Base-by-base conservation (phyloP, 345 rosid genomes). In the Bruguiera sexangula region DNA sequence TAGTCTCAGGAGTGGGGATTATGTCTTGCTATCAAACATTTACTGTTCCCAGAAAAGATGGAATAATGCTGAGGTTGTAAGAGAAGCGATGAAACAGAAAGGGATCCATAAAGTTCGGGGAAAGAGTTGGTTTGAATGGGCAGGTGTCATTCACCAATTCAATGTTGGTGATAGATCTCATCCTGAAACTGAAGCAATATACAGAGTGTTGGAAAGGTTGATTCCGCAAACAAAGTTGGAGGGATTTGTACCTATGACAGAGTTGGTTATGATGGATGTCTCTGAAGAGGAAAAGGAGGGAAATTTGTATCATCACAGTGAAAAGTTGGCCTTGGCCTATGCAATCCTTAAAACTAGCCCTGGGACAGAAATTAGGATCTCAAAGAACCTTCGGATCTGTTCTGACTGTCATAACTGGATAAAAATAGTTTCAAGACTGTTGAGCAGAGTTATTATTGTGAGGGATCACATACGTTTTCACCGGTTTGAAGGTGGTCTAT, bases 401-500 rank as follows among this genome's bases (percentile, higher is more conserved):
- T 67, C 78, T 72, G 97, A 93, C 78, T 90, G 98, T 67, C 96
- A 93, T 70, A 74, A 50, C 71, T 90, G 91, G 97, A 81, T 89
- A 60, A 93, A 87, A 73, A 52, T 82, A 65, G 87, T 89, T 56
- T 87, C 97, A 0, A 83, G 74, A 76, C 50, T 87, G 46, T 75
- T 89, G 61, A 79, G 71, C 72, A 83, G 96, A 76, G 90, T 84
- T 34, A 79, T 90, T 68, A 67, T 87, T 7, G 83, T 89, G 11
- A 85, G 97, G 80, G 98, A 93, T 75, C 82, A 93, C 48, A 80
- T 84, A 66, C 85, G 94, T 59, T 93, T 93, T 82, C 98, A 90
- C 82, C 78, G 64, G 66, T 90, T 93, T 83, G 89, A 90, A 82
- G 85, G 83, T 62, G 96, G 93, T 43, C 69, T 67, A 31, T 93